Percentiles rank a stretch among this genome's conserved stretches.
Evolutionary conservation across 2,329 filamentous ascomycete species (phyloP).

Genomic region (Botrytis pseudocinerea): DNA sequence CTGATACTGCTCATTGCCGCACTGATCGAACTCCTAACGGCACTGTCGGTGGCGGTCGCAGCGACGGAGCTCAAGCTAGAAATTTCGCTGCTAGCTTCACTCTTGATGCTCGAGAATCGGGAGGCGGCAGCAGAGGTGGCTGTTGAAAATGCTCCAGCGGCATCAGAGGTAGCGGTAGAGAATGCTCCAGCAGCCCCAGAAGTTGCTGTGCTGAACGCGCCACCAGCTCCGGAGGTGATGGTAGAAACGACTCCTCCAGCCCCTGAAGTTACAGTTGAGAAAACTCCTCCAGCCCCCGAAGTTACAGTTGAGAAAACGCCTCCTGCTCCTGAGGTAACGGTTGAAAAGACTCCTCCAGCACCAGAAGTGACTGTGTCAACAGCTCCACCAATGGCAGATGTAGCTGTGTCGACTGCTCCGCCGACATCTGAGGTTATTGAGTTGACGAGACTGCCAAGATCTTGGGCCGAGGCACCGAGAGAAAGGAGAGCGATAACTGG

Average conservation of each 20-base stretch:
- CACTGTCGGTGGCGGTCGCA: conserved; percentile 6
- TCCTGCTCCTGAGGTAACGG: neutral
- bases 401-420: neutral
- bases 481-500: conserved; percentile 19
- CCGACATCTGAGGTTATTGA: conserved; percentile 15
- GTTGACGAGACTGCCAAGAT: neutral
- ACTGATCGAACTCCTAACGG: conserved; percentile 19
- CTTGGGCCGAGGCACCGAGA: neutral
- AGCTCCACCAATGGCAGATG: neutral
- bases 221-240: neutral
- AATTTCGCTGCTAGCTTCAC: conserved; percentile 14
- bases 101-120: conserved; percentile 1
- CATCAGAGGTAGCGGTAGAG: neutral
- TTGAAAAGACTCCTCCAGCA: neutral
- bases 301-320: conserved; percentile 6
- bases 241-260: conserved; percentile 1
- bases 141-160: neutral
- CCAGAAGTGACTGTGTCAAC: neutral
- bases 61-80: conserved; percentile 19
- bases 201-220: neutral
- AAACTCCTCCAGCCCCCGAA: neutral
- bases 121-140: conserved; percentile 14
- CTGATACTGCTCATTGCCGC: conserved; percentile 17
- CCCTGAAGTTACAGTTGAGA: neutral
- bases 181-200: neutral